Percentiles rank a stretch among this genome's conserved stretches.
These are phyloP conservation scores for Galerina sulciceps DNA, from an alignment of 768 basidiomycete species.

Conservation along the genomic window DNA sequence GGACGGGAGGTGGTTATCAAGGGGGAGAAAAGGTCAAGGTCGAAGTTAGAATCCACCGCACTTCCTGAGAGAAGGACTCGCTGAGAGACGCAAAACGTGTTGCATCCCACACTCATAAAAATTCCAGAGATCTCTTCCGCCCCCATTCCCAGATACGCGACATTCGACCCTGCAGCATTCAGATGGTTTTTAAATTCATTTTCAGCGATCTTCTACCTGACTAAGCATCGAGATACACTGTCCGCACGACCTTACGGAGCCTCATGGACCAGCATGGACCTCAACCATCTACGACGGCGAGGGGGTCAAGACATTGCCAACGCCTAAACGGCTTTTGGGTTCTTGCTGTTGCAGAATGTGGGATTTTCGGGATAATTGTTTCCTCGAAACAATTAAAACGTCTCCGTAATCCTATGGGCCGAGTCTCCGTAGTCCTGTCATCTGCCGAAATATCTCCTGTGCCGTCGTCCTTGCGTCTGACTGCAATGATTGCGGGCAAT, in stretches of 20 bases:
- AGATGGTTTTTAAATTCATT: constrained; percentile 17
- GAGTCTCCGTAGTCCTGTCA: no score
- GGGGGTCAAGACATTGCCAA: not conserved
- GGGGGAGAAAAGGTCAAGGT: no score
- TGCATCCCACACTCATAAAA: constrained; percentile 25
- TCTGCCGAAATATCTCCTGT: no score
- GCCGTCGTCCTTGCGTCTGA: not conserved
- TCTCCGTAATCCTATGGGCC: not conserved
- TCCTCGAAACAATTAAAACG: constrained; percentile 4
- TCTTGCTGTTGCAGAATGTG: no score
- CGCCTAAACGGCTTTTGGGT: not conserved
- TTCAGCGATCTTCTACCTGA: constrained; percentile 15
- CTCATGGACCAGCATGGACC: no score
- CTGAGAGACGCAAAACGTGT: constrained; percentile 25
- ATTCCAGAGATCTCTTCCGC: constrained; percentile 16
- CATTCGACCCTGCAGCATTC: constrained; percentile 23
- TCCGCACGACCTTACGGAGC: not conserved
- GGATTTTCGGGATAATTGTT: constrained; percentile 10
- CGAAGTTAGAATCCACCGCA: not conserved
- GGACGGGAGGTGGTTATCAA: constrained; percentile 2
- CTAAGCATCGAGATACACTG: constrained; percentile 6
- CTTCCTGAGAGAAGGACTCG: constrained; percentile 15
- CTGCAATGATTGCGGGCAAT: not conserved
- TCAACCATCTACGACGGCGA: not conserved
- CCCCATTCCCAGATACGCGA: constrained; percentile 27